phyloP scores from a whole-genome alignment of 257 asterid genomes.

The Penstemon eatonii region DNA sequence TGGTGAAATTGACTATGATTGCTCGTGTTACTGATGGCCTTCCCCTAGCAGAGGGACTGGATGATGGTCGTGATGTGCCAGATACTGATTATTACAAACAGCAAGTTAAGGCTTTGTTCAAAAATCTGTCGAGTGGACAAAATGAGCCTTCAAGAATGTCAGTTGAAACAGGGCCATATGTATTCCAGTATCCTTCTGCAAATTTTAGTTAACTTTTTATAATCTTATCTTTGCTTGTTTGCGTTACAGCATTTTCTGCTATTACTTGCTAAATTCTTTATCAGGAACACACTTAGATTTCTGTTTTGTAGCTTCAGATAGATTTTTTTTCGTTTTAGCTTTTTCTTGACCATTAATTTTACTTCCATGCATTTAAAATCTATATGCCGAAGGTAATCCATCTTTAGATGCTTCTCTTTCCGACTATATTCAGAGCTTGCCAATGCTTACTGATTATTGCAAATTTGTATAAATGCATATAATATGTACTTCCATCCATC shows the following conservation, averaged over 20 bases:
- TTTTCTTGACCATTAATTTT: neutral
- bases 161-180: conserved; percentile 76
- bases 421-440: conserved; percentile 3
- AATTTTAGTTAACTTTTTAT: conserved; percentile 11
- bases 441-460: conserved; percentile 1
- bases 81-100: conserved; percentile 83
- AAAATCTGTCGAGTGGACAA: conserved; percentile 79
- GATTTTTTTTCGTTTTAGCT: neutral
- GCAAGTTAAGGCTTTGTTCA: conserved; percentile 82
- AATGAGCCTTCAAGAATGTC: conserved; percentile 94
- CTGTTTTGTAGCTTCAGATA: neutral
- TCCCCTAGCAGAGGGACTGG: conserved; percentile 89
- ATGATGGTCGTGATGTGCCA: conserved; percentile 86
- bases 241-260: neutral
- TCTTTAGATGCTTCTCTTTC: neutral
- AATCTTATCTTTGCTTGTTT: neutral
- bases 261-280: neutral
- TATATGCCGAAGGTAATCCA: neutral
- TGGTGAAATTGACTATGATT: conserved; percentile 95
- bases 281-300: neutral
- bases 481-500: too few species aligned
- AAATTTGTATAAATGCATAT: neutral
- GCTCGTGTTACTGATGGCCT: conserved; percentile 98
- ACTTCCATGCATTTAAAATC: too few species aligned
- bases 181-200: conserved; percentile 79